Percentiles rank a stretch among this genome's conserved stretches.
Conservation (phyloP, 2,329 filamentous ascomycete species). For the Colletotrichum salicis region DNA sequence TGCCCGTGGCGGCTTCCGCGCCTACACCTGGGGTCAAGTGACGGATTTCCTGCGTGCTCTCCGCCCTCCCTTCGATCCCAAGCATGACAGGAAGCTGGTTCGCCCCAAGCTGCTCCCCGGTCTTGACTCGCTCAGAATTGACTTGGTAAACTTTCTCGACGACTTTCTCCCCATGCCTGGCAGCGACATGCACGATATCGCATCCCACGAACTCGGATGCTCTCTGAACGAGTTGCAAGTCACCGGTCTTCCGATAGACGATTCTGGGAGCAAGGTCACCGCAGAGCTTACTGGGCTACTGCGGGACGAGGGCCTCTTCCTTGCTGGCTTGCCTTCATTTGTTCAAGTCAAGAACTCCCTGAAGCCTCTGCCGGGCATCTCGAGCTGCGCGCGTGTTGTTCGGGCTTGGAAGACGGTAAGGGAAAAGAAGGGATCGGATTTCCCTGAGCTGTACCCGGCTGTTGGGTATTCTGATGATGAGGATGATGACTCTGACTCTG, state of each 20-base stretch:
- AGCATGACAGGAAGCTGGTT: conserved; percentile 43
- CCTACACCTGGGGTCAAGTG: conserved; percentile 65
- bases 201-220: conserved; percentile 64
- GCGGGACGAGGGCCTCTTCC: conserved; percentile 63
- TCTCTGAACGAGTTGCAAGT: conserved; percentile 63
- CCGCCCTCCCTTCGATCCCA: conserved; percentile 61
- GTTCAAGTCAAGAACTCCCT: conserved; percentile 53
- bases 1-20: conserved; percentile 62
- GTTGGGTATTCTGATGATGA: neutral
- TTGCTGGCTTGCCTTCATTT: conserved; percentile 57
- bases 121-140: conserved; percentile 59
- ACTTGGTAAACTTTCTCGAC: conserved; percentile 65
- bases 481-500: conserved; percentile 39
- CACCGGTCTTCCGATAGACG: conserved; percentile 62
- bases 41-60: conserved; percentile 63
- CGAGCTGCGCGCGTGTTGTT: conserved; percentile 57
- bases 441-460: too few species aligned
- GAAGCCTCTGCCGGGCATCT: conserved; percentile 50
- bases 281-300: conserved; percentile 62
- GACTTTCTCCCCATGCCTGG: conserved; percentile 57
- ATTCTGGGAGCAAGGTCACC: conserved; percentile 58
- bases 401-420: conserved; percentile 52
- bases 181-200: conserved; percentile 61
- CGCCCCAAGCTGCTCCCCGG: conserved; percentile 58
- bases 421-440: conserved; percentile 29